Conservation (phyloP, 176 grass and related monocot genomes). For the Lolium perenne region DNA sequence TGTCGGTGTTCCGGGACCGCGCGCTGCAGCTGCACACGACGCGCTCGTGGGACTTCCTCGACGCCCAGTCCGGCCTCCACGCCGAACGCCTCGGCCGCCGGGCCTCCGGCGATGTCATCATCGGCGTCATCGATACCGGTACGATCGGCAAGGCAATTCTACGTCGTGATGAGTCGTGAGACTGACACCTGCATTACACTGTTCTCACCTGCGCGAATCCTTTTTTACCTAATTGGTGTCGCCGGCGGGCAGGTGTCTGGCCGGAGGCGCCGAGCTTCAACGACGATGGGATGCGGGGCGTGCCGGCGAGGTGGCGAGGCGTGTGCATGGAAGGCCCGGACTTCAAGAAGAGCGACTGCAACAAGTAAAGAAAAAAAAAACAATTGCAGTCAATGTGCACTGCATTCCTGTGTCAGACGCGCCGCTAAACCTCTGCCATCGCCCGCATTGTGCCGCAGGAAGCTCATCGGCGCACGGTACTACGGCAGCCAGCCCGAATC, state of each 20-base stretch:
- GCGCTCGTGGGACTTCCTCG: conserved; percentile 93
- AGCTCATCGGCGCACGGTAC: conserved; percentile 91
- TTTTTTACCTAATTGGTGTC: not conserved
- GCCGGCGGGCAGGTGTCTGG: conserved; percentile 66
- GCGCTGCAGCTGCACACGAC: conserved; percentile 93
- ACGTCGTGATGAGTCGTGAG: not conserved
- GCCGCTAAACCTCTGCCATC: not conserved
- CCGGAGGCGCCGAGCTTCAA: conserved; percentile 90
- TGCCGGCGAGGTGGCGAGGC: conserved; percentile 89
- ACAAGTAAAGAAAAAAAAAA: conserved; percentile 57
- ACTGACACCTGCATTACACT: not conserved
- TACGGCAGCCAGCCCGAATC: conserved; percentile 60
- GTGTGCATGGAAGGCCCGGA: conserved; percentile 93
- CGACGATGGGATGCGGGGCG: conserved; percentile 67
- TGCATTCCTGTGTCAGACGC: not conserved
- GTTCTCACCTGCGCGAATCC: not conserved
- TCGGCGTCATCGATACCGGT: conserved; percentile 87
- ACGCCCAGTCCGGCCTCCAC: conserved; percentile 71
- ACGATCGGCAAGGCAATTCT: not conserved
- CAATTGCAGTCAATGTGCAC: not conserved
- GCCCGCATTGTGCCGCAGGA: conserved; percentile 47
- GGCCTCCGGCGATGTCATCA: conserved; percentile 78
- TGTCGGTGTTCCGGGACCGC: conserved; percentile 86
- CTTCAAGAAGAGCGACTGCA: conserved; percentile 89
- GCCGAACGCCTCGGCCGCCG: conserved; percentile 60